Evolutionary conservation across 108 stramenopile genomes (phyloP).

Genomic region (Skeletonema marinoi): DNA sequence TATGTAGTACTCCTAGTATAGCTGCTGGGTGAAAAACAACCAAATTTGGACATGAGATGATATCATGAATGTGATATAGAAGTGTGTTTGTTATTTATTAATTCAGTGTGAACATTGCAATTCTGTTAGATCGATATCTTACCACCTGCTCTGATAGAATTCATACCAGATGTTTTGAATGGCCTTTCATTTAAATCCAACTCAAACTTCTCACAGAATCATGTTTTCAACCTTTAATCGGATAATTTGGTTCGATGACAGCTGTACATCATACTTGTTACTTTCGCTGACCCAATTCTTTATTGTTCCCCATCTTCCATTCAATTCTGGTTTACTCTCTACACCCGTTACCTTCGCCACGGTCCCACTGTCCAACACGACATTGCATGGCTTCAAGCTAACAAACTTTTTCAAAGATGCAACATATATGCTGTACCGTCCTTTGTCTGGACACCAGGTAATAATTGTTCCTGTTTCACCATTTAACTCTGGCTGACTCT

Average conservation of each 20-base stretch:
- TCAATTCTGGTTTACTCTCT: conserved; percentile 79
- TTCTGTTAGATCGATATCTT: not conserved
- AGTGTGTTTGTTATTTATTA: no score
- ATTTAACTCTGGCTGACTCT: conserved; percentile 81
- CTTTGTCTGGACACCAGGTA: conserved; percentile 75
- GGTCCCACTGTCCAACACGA: conserved; percentile 75
- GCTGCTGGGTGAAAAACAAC: no score
- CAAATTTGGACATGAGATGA: no score
- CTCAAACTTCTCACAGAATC: conserved; percentile 55
- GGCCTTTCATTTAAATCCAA: not conserved
- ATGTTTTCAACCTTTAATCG: conserved; percentile 84
- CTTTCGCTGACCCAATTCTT: conserved; percentile 70
- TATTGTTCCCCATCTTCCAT: conserved; percentile 88
- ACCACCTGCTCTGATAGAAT: not conserved
- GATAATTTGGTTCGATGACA: conserved; percentile 74
- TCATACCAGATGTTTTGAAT: not conserved
- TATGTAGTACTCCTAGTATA: no score
- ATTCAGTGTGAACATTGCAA: not conserved
- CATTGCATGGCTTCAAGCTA: conserved; percentile 77
- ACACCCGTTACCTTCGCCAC: conserved; percentile 75
- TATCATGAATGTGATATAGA: no score
- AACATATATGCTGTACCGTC: conserved; percentile 83
- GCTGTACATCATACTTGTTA: conserved; percentile 84
- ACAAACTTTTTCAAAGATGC: conserved; percentile 64
- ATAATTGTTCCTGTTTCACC: conserved; percentile 78